A percentile compares a stretch with the other conserved stretches of the same genome.
Conservation (phyloP, 805 yeast species). For the Candida endomychidarum region DNA sequence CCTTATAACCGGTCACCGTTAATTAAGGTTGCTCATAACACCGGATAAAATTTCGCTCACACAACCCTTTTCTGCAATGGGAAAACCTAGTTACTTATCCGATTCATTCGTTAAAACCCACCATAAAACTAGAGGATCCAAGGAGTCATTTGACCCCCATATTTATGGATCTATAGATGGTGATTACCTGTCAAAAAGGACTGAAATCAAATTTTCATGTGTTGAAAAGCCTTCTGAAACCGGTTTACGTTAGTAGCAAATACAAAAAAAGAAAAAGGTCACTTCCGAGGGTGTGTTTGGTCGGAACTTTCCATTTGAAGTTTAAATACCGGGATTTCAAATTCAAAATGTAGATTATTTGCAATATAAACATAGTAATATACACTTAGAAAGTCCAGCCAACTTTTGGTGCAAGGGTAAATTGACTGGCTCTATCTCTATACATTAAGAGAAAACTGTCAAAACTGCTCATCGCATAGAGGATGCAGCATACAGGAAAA, state of each 20-base stretch:
- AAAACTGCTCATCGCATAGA: conserved; percentile 2
- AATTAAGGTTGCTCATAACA: not conserved
- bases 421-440: not conserved
- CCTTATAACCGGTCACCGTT: not conserved
- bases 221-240: not conserved
- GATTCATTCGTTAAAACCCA: no score
- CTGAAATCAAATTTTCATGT: not conserved
- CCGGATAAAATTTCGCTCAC: conserved; percentile 2
- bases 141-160: not conserved
- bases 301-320: conserved; percentile 1
- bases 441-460: not conserved
- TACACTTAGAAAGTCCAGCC: not conserved
- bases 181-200: not conserved
- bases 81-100: not conserved
- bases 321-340: not conserved
- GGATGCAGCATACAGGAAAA: not conserved
- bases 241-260: conserved; percentile 5
- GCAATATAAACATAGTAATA: no score
- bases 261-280: not conserved
- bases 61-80: not conserved
- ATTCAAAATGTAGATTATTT: no score
- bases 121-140: no score
- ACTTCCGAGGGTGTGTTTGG: conserved; percentile 3
- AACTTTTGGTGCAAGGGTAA: not conserved
- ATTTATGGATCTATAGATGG: no score